These are phyloP conservation scores for Saposhnikovia divaricata DNA, from an alignment of 129 eudicot genomes.

Conservation along the genomic window DNA sequence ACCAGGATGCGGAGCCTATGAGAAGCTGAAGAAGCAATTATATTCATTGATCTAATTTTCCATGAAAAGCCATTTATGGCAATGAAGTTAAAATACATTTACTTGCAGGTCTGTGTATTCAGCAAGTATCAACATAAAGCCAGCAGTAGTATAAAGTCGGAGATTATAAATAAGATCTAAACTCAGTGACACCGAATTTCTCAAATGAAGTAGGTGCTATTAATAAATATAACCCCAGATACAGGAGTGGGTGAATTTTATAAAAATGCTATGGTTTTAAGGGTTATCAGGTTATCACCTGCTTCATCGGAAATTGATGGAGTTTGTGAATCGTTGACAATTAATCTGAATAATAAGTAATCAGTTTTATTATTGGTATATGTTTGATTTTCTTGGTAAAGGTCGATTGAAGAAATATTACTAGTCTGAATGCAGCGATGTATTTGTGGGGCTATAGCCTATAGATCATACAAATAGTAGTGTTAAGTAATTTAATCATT, in stretches of 20 bases:
- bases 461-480: too few relatives aligned
- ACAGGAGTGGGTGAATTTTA: neutral
- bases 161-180: neutral
- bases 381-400: too few relatives aligned
- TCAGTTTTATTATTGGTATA: too few relatives aligned
- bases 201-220: neutral
- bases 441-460: too few relatives aligned
- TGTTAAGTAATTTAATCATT: too few relatives aligned
- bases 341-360: neutral
- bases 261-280: neutral
- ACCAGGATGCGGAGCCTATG: constrained; percentile 35
- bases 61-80: neutral
- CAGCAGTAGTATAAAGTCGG: neutral
- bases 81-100: neutral
- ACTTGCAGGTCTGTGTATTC: neutral
- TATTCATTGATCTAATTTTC: neutral
- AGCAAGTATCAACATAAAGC: neutral
- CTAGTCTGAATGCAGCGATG: too few relatives aligned
- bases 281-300: too few relatives aligned
- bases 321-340: neutral
- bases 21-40: neutral
- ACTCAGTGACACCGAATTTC: neutral
- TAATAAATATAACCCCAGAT: neutral
- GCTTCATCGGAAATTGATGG: neutral
- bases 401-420: too few relatives aligned